Evolutionary conservation across 768 basidiomycete species (phyloP).

Genomic region (Mrakia blollopis): DNA sequence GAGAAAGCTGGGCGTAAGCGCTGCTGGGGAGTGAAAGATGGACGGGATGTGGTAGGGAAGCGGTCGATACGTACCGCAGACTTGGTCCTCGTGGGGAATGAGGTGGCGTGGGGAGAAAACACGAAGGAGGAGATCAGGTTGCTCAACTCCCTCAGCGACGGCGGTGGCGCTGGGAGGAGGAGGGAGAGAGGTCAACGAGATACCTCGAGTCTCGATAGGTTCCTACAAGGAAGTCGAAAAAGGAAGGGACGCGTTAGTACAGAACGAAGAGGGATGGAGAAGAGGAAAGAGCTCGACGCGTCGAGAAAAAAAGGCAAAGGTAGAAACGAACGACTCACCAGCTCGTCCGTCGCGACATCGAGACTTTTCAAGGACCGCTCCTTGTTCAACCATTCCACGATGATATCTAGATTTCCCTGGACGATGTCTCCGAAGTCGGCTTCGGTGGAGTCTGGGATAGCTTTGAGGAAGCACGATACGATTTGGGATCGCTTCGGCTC

Average conservation of each 20-base stretch:
- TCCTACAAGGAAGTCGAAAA: background rate
- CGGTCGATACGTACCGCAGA: background rate
- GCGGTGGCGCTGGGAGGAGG: background rate
- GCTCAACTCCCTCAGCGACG: background rate
- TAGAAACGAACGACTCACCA: background rate
- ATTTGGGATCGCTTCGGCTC: background rate
- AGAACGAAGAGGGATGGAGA: background rate
- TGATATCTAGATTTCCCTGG: background rate
- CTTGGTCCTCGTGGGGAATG: constrained; percentile 2
- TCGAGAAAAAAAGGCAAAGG: no score
- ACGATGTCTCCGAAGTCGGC: background rate
- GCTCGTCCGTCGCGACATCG: background rate
- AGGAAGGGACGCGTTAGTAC: background rate
- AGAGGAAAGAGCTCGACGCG: background rate
- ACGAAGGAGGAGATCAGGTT: background rate
- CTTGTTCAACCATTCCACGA: constrained; percentile 2
- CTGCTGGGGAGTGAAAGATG: background rate
- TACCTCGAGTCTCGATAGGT: background rate
- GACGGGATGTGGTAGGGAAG: background rate
- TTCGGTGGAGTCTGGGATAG: background rate
- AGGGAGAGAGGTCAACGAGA: background rate
- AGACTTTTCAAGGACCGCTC: background rate
- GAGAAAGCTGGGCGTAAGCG: no score
- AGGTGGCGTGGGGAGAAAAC: background rate
- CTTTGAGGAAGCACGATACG: background rate